These are phyloP conservation scores for Nitzschia putrida DNA, from an alignment of 108 stramenopile species.

Conservation along the genomic window DNA sequence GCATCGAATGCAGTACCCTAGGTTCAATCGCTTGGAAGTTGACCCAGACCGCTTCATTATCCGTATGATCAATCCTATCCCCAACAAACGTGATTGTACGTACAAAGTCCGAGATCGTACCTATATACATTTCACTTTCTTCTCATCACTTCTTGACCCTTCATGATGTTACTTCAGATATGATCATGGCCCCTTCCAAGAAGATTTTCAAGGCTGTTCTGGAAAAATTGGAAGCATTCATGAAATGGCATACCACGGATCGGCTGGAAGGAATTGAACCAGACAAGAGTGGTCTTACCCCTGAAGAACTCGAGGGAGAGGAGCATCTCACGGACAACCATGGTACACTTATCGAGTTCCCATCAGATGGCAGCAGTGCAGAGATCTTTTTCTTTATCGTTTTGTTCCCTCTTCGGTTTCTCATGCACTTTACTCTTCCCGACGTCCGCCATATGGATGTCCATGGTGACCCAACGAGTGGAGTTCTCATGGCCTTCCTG, in stretches of 20 bases:
- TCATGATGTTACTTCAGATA: constrained; percentile 6
- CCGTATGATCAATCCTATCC: constrained; percentile 47
- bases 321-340: constrained; percentile 50
- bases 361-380: constrained; percentile 33
- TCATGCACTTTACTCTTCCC: constrained; percentile 72
- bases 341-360: constrained; percentile 52
- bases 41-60: constrained; percentile 62
- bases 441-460: constrained; percentile 64
- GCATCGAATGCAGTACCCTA: constrained; percentile 55
- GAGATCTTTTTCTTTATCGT: constrained; percentile 45
- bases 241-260: constrained; percentile 25
- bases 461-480: constrained; percentile 44
- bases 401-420: constrained; percentile 59
- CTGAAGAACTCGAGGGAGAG: constrained; percentile 15
- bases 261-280: not conserved
- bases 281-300: not conserved
- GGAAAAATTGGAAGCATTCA: constrained; percentile 44
- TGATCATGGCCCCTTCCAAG: constrained; percentile 60
- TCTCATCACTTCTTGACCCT: not conserved
- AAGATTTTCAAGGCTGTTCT: constrained; percentile 56
- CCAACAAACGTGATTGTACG: constrained; percentile 43
- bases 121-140: not conserved
- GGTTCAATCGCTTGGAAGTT: constrained; percentile 57
- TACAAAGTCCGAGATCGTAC: not conserved
- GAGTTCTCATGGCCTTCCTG: constrained; percentile 43